Percentiles rank a stretch among this genome's conserved stretches.
Evolutionary conservation across 1,284 basidiomycete species (phyloP).

Genomic region (Phellopilus nigrolimitatus): DNA sequence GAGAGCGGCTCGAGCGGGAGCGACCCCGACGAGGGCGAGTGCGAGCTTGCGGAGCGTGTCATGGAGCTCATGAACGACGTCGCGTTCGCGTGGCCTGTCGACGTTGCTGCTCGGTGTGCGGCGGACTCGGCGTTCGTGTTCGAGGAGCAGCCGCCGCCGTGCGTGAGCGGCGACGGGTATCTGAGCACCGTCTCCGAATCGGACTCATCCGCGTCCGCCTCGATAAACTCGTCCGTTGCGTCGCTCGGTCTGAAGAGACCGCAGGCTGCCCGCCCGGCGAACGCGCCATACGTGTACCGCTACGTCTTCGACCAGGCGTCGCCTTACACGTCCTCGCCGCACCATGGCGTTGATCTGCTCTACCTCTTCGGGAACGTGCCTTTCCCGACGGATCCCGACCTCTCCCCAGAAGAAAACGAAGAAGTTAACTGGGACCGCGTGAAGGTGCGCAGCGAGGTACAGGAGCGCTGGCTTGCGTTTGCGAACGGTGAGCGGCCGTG

Average conservation of each 20-base stretch:
- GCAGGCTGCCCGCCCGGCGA: too few species aligned
- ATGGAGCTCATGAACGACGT: constrained; percentile 69
- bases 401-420: constrained; percentile 29
- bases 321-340: constrained; percentile 53
- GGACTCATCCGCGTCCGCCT: constrained; percentile 1
- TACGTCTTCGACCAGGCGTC: constrained; percentile 78
- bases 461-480: constrained; percentile 68
- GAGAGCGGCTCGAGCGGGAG: not conserved
- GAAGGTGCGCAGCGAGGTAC: constrained; percentile 59
- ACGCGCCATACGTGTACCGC: constrained; percentile 49
- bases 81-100: constrained; percentile 68
- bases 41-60: constrained; percentile 59
- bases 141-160: constrained; percentile 8
- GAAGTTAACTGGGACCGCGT: constrained; percentile 19
- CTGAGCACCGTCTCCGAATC: constrained; percentile 10
- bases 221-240: not conserved
- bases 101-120: constrained; percentile 40
- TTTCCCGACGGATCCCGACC: constrained; percentile 35
- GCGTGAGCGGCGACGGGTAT: constrained; percentile 3
- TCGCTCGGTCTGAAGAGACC: not conserved
- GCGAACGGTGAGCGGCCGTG: constrained; percentile 67
- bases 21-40: constrained; percentile 28
- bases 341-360: constrained; percentile 64
- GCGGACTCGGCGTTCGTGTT: constrained; percentile 18
- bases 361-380: constrained; percentile 74